Base-by-base conservation (phyloP, 2,329 filamentous ascomycete species). In the Furcasterigmium furcatum region DNA sequence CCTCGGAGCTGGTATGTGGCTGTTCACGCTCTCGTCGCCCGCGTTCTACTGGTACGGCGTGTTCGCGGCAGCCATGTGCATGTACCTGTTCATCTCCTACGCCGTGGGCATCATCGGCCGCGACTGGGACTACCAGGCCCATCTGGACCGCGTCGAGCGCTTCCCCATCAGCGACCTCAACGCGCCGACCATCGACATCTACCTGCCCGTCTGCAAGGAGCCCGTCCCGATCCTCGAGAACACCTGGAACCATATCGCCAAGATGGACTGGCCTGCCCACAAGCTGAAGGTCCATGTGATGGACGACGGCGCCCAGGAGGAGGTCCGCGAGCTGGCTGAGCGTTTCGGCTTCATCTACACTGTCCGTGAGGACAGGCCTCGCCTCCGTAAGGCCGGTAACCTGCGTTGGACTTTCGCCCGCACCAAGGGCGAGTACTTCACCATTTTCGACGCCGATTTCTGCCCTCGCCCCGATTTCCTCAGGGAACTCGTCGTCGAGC, bases 401-500 rank as follows among this genome's bases (percentile, higher is more conserved):
- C 58, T 71, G 8, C 63, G 67, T 3, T 69, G 64, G 64, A 63
- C 66, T 1, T 71, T 70, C 43, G 51, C 63, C 1, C 49, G 64
- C 9, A 70, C 67, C 2, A 42, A 51, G 9, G 67, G 64, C 13
- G 63, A 68, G n/a, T 71, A 60, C 56, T 71, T 70, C 38, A 58
- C 59, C 45, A 70, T 71, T 43, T 70, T 68, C 40, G 67, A 71
- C 45, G 67, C 67, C 20, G 67, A 71, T 48, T 71, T 71, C 41
- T 71, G 67, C 47, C 67, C 67, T 1, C 61, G 67, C 9, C 58
- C 63, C 3, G 67, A 71, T 47, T 70, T 71, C 38, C 47, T 71
- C 6, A 50, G 53, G 21, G 67, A 71, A 46, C 50, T 68, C 20
- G 59, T 70, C 2, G 66, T 67, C 1, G 61, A 68, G 47, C 65